Base-by-base conservation (phyloP, 352 stramenopile genomes). In the Phytophthora cryptogea region DNA sequence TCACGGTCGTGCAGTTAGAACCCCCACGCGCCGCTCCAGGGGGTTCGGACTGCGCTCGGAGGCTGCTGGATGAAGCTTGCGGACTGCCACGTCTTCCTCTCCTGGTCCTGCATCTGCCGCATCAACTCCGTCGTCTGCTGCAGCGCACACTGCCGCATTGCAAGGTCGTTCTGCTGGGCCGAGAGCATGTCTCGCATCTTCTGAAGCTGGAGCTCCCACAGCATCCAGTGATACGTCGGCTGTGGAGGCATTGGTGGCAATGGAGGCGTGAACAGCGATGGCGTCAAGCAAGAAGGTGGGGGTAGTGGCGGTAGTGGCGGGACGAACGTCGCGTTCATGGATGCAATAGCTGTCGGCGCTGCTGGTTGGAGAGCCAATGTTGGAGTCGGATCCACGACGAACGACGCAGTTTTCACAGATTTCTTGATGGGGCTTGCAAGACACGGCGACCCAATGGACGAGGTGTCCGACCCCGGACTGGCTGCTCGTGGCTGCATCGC, bases 161-260 rank as follows among this genome's bases (percentile, higher is more conserved):
- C 47, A 5, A 63, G 54, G n/a, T 65, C 61, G 7, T 47, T 32
- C 43, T 69, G 61, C 23, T 65, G 61, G 14, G 54, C 43, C 16
- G 54, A 52, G 23, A 69, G 44, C 36, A 59, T 26, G 7, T 58
- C 61, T 8, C 59, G 30, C 23, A 65, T 56, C 36, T 69, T 33
- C 36, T 65, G 54, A n/a, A 65, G 42, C 27, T 63, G 61, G 20
- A 60, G 48, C 48, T 69, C 54, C 35, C 46, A 54, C 11, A 68
- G 13, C 60, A 61, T 58, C 60, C 45, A 63, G 40, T 33, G 46
- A 33, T 63, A 65, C 8, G 41, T 32, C 7, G 58, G 49, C 40
- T 54, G 41, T 8, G 41, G 36, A 3, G 57, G 41, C 11, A 33
- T 55, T 16, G 58, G 42, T 11, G 17, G 23, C n/a, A 44, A 54